A percentile compares a stretch with the other conserved stretches of the same genome.
phyloP scores from a whole-genome alignment of 2,329 filamentous ascomycete genomes.

The Erysiphe pulchra region DNA sequence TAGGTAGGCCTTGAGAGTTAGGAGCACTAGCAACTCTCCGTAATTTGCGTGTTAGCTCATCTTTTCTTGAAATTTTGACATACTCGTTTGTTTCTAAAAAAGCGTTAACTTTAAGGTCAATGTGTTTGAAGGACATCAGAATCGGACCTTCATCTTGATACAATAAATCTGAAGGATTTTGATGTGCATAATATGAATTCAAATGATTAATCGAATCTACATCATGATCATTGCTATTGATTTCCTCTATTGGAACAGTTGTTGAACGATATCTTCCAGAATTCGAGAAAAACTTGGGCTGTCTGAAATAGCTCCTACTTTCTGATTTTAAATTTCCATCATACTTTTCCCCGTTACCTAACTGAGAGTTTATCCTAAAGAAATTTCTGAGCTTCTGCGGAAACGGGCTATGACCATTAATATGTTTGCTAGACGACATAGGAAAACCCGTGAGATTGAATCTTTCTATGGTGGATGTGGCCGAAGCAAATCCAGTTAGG shows the following conservation, averaged over 20 bases:
- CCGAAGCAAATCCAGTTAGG: background rate
- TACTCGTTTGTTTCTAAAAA: constrained; percentile 36
- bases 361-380: constrained; percentile 36
- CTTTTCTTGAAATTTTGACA: constrained; percentile 55
- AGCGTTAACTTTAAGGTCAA: constrained; percentile 46
- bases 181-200: constrained; percentile 93
- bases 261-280: constrained; percentile 71
- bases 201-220: constrained; percentile 69
- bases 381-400: constrained; percentile 45
- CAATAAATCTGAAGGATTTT: constrained; percentile 74
- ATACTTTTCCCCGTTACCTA: constrained; percentile 15
- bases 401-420: constrained; percentile 30
- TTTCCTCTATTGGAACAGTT: constrained; percentile 80
- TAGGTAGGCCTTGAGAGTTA: constrained; percentile 83
- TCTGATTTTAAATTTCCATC: constrained; percentile 14
- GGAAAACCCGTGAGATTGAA: constrained; percentile 12
- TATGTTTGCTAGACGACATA: constrained; percentile 22
- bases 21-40: constrained; percentile 87
- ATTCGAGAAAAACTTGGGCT: constrained; percentile 70
- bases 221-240: constrained; percentile 64
- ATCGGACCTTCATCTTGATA: constrained; percentile 90
- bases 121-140: constrained; percentile 77
- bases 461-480: constrained; percentile 8
- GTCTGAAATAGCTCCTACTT: constrained; percentile 34
- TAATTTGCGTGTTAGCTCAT: constrained; percentile 79